Evolutionary conservation across 345 rosid species (phyloP), one percentile per base, ranked within the genome.

Genomic region (Eucalyptus sp.): DNA sequence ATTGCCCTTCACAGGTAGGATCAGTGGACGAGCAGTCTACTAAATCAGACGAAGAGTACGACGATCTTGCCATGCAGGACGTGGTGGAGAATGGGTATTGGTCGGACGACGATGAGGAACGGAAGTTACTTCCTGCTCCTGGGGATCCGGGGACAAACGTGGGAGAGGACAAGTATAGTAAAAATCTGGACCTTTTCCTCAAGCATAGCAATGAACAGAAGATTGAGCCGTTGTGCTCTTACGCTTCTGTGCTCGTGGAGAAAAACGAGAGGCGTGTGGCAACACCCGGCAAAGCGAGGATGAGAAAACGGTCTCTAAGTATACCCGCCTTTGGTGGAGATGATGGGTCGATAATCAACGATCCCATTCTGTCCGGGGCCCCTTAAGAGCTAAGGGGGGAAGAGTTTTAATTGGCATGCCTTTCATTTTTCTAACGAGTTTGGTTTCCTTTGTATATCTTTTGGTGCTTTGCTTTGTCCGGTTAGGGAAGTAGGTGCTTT

Each of bases 1-100:
- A 20, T 37, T 76, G 84, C 48, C 27, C 15, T 76, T 41, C 68
- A 80, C 94, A 98, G 99, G 91, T 96, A n/a, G 99, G 99, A 8
- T 98, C 99, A 6, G 99, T 98, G 46, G 99, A 98, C 37, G 99
- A 98, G 95, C 96, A 96, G 88, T 97, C 97, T 5, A 95, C 99
- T 48, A 97, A 96, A 88, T 95, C 99, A 11, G 99, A 98, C 58
- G 99, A 98, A 91, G 99, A 98, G 92, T 98, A 97, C 18, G 99
- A 96, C 86, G 99, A 98, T 94, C 96, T 98, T 83, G 99, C 98
- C 31, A 95, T 98, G 99, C 93, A 88, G 85, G 99, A 98, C 90
- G 87, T 90, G 58, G 91, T 89, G 44, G 92, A 92, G 64, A 96
- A 93, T 88, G 95, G 96, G n/a, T 96, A 96, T 79, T 90, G 94